Percentiles rank a stretch among this genome's conserved stretches.
These are phyloP conservation scores for Kazachstania psychrophila DNA, from an alignment of 805 yeast species.

Conservation along the genomic window DNA sequence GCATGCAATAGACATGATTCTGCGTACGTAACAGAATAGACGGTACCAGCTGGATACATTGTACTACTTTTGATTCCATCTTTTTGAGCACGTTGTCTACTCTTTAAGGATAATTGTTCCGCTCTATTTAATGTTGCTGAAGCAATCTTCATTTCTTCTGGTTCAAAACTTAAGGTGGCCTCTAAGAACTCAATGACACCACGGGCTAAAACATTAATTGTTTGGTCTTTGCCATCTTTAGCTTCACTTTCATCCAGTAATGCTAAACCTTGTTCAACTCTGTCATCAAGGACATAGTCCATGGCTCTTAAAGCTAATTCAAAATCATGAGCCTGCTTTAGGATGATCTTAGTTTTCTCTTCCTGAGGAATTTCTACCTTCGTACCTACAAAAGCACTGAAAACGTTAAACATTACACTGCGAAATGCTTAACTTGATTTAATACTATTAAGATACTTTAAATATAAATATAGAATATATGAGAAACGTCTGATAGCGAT, in stretches of 20 bases:
- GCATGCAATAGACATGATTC: slow-evolving; percentile 84
- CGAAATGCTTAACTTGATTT: neutral
- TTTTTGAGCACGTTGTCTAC: slow-evolving; percentile 51
- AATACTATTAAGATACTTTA: too few species aligned
- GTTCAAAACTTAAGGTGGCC: slow-evolving; percentile 89
- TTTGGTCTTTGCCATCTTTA: slow-evolving; percentile 37
- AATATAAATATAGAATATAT: too few species aligned
- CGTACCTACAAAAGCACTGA: slow-evolving; percentile 1
- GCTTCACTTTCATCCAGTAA: slow-evolving; percentile 30
- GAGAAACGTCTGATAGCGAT: too few species aligned
- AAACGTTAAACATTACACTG: slow-evolving; percentile 3
- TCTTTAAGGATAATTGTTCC: slow-evolving; percentile 59
- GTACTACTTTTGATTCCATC: slow-evolving; percentile 51
- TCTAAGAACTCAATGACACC: slow-evolving; percentile 88
- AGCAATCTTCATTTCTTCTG: slow-evolving; percentile 78
- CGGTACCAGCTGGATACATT: slow-evolving; percentile 87
- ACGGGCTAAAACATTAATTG: slow-evolving; percentile 62
- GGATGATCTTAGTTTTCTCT: slow-evolving; percentile 10
- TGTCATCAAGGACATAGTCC: slow-evolving; percentile 84
- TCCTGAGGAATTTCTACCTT: neutral
- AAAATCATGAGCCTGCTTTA: slow-evolving; percentile 39
- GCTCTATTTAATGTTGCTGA: slow-evolving; percentile 62
- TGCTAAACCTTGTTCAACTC: slow-evolving; percentile 57
- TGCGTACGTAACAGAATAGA: slow-evolving; percentile 82
- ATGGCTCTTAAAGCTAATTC: slow-evolving; percentile 79